Conservation (phyloP, 2,329 filamentous ascomycete genomes). For the Didymella lethalis region DNA sequence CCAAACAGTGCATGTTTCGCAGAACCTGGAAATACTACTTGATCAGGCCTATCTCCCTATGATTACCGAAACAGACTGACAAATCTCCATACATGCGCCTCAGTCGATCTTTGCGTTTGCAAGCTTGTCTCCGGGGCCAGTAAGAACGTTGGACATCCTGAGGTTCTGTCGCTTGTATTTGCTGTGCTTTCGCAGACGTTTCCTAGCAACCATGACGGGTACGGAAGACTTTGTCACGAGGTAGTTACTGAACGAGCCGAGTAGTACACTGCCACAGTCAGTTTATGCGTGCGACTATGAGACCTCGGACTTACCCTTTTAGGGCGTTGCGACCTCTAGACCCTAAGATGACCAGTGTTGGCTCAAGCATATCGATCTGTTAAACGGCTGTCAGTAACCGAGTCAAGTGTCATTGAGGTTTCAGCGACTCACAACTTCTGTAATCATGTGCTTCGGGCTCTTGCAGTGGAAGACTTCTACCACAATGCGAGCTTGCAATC, state of each 20-base stretch:
- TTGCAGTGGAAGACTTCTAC: constrained; percentile 99
- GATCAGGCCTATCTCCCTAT: constrained; percentile 16
- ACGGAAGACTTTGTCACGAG: constrained; percentile 95
- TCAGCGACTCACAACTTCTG: constrained; percentile 73
- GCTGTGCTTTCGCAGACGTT: constrained; percentile 84
- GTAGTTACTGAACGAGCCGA: constrained; percentile 97
- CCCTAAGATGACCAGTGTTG: constrained; percentile 91
- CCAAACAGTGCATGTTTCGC: constrained; percentile 48
- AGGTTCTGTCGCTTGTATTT: constrained; percentile 77
- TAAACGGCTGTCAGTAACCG: constrained; percentile 35
- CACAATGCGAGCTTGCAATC: constrained; percentile 89
- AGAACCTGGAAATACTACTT: constrained; percentile 29
- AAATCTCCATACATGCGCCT: constrained; percentile 40
- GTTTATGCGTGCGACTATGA: constrained; percentile 21
- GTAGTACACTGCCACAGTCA: constrained; percentile 72
- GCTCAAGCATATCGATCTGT: constrained; percentile 86
- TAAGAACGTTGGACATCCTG: constrained; percentile 82
- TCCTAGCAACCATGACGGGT: constrained; percentile 96
- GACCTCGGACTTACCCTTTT: constrained; percentile 74
- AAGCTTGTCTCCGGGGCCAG: constrained; percentile 71
- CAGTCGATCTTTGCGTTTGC: constrained; percentile 79
- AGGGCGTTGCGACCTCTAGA: constrained; percentile 89
- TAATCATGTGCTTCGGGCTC: constrained; percentile 94
- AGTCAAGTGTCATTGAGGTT: constrained; percentile 22
- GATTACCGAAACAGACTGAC: constrained; percentile 41